Conservation (phyloP, 805 yeast genomes). For the Candida dajiaensis region DNA sequence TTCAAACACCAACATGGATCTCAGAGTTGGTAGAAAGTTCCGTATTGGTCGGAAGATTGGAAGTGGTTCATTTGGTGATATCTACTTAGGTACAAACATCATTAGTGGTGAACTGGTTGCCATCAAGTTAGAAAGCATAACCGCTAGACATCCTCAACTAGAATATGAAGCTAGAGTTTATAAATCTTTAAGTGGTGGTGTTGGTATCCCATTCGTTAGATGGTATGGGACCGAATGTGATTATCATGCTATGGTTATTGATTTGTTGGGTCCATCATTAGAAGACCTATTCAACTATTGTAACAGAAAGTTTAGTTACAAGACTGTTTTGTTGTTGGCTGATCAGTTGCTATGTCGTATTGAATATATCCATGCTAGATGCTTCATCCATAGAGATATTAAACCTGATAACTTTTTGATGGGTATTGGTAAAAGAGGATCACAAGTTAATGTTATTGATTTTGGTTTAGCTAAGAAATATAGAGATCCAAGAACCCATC, state of each 20-base stretch:
- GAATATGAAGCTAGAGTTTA: conserved; percentile 97
- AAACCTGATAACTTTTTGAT: conserved; percentile 91
- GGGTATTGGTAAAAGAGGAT: conserved; percentile 91
- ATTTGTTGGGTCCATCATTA: conserved; percentile 87
- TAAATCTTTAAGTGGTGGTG: conserved; percentile 91
- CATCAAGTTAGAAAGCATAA: conserved; percentile 82
- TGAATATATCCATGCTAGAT: conserved; percentile 92
- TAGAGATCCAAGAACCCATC: conserved; percentile 88
- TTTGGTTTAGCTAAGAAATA: conserved; percentile 93
- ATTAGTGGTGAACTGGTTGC: conserved; percentile 98
- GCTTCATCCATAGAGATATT: conserved; percentile 93
- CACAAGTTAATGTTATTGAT: conserved; percentile 94
- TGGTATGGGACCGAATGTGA: conserved; percentile 98
- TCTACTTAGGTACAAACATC: conserved; percentile 86
- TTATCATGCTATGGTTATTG: conserved; percentile 95
- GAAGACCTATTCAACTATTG: conserved; percentile 96
- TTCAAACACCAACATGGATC: conserved; percentile 41
- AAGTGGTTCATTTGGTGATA: conserved; percentile 96
- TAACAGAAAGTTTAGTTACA: conserved; percentile 85
- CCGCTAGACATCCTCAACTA: conserved; percentile 93
- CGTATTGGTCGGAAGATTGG: conserved; percentile 95
- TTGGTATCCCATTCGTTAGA: conserved; percentile 93
- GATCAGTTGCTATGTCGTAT: conserved; percentile 92
- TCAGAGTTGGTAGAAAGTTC: conserved; percentile 90
- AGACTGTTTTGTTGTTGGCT: conserved; percentile 87